Percentiles rank a stretch among this genome's conserved stretches.
Evolutionary conservation across 805 yeast genomes (phyloP).

Genomic region (Kazachstania taianensis): DNA sequence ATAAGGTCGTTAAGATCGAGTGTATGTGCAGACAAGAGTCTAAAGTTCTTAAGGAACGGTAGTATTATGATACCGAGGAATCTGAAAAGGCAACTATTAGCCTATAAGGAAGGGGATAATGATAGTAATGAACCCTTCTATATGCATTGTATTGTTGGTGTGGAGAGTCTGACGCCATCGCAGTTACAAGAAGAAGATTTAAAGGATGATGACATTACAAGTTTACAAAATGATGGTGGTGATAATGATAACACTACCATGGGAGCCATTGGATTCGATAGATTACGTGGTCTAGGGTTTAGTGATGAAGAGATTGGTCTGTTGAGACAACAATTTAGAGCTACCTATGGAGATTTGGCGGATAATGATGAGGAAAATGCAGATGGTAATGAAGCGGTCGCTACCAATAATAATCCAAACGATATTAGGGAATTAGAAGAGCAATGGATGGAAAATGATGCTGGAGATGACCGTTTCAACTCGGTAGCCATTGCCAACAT

Average conservation of each 20-base stretch:
- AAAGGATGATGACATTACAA: slow-evolving; percentile 32
- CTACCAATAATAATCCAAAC: slow-evolving; percentile 11
- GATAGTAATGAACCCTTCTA: slow-evolving; percentile 34
- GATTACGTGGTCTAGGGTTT: slow-evolving; percentile 76
- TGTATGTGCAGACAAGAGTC: slow-evolving; percentile 12
- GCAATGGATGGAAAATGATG: slow-evolving; percentile 74
- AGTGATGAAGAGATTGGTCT: slow-evolving; percentile 65
- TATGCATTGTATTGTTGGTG: slow-evolving; percentile 75
- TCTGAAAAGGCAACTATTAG: too few species aligned
- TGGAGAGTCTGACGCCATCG: slow-evolving; percentile 33
- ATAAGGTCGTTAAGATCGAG: slow-evolving; percentile 18
- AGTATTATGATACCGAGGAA: too few species aligned
- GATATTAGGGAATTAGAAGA: slow-evolving; percentile 61
- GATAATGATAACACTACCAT: slow-evolving; percentile 14
- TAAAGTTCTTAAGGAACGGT: slow-evolving; percentile 25
- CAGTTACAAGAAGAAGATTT: slow-evolving; percentile 49
- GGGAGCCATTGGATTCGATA: slow-evolving; percentile 75
- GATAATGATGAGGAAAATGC: slow-evolving; percentile 10
- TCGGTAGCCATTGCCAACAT: slow-evolving; percentile 32
- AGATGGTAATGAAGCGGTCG: slow-evolving; percentile 9
- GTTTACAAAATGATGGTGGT: slow-evolving; percentile 3
- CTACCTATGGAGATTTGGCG: slow-evolving; percentile 44
- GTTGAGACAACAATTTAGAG: slow-evolving; percentile 63
- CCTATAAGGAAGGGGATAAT: too few species aligned
- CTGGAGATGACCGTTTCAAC: slow-evolving; percentile 36